A percentile compares a stretch with the other conserved stretches of the same genome.
Conservation (phyloP, 1,284 basidiomycete species). For the Apiotrichum mycotoxinovorans region DNA sequence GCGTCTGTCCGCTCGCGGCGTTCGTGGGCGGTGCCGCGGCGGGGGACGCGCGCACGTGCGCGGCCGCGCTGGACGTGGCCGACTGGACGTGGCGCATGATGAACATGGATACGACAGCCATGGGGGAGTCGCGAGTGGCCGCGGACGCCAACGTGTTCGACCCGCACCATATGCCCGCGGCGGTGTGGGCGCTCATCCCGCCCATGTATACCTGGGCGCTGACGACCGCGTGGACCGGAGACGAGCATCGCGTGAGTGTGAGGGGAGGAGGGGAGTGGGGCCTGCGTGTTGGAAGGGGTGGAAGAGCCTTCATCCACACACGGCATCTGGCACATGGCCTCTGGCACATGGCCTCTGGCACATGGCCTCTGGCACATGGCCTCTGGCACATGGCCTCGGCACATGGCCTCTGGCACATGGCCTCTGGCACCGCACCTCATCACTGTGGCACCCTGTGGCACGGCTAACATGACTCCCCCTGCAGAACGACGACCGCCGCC, state of each 20-base stretch:
- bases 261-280: neutral
- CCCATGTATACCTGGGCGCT: conserved; percentile 22
- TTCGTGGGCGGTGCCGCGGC: conserved; percentile 18
- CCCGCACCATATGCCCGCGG: conserved; percentile 21
- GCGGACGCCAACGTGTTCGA: conserved; percentile 18
- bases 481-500: no score
- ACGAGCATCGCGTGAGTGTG: conserved; percentile 2
- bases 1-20: conserved; percentile 8
- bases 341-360: no score
- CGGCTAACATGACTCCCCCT: neutral
- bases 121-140: neutral
- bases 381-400: no score
- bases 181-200: conserved; percentile 20
- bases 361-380: no score
- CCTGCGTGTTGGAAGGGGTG: neutral
- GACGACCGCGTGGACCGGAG: conserved; percentile 18
- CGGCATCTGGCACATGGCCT: no score
- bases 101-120: conserved; percentile 10
- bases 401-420: no score
- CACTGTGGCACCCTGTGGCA: no score
- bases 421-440: no score
- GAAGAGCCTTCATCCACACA: neutral
- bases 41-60: conserved; percentile 17
- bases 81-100: conserved; percentile 23
- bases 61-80: conserved; percentile 10